Evolutionary conservation across 495 filamentous ascomycete genomes (phyloP).

Genomic region (Aspergillus taichungensis): DNA sequence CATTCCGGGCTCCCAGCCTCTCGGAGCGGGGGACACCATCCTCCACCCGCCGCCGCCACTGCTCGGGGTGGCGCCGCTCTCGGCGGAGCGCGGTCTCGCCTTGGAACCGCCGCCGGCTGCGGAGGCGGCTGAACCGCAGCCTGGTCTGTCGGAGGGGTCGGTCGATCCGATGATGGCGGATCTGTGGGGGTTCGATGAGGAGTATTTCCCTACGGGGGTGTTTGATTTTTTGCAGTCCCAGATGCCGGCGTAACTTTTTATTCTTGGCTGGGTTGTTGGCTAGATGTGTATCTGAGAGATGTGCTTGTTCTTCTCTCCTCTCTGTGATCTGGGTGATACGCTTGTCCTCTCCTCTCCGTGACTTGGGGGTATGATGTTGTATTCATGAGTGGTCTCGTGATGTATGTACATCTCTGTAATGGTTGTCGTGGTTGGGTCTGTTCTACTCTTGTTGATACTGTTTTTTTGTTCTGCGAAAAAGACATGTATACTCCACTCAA

Average conservation of each 20-base stretch:
- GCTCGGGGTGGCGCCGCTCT: slow-evolving; percentile 36
- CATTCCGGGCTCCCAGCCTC: slow-evolving; percentile 31
- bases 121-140: slow-evolving; percentile 19
- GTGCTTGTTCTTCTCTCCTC: too few species aligned
- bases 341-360: too few species aligned
- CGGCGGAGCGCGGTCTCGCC: slow-evolving; percentile 34
- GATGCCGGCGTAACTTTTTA: slow-evolving; percentile 30
- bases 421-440: not conserved
- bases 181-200: slow-evolving; percentile 41
- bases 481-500: too few species aligned
- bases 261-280: not conserved
- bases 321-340: slow-evolving; percentile 6
- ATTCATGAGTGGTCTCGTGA: not conserved
- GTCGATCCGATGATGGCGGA: slow-evolving; percentile 41
- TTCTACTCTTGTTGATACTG: too few species aligned
- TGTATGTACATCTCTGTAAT: not conserved
- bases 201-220: slow-evolving; percentile 41
- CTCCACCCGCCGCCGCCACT: slow-evolving; percentile 33
- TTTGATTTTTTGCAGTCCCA: slow-evolving; percentile 43
- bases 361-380: too few species aligned
- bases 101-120: slow-evolving; percentile 14
- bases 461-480: too few species aligned
- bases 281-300: too few species aligned
- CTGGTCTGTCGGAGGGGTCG: slow-evolving; percentile 37
- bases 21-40: slow-evolving; percentile 35